Evolutionary conservation across 2,329 filamentous ascomycete species (phyloP).

Genomic region (Penicillium sp.): DNA sequence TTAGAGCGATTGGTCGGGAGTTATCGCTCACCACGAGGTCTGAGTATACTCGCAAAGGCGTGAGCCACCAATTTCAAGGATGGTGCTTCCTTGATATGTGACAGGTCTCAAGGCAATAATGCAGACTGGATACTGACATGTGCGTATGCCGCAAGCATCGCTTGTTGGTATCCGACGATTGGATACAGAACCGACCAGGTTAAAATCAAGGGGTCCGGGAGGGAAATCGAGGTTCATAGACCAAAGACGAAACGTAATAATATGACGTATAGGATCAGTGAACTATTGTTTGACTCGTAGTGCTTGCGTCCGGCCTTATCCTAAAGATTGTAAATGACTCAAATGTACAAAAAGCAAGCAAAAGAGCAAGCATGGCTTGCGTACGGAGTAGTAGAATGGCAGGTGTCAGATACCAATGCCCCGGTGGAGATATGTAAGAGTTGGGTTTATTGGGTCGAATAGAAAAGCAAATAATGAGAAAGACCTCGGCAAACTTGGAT

Average conservation of each 20-base stretch:
- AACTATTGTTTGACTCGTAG: neutral
- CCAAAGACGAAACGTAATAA: neutral
- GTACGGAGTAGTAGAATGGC: neutral
- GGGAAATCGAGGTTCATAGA: neutral
- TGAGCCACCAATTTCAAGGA: neutral
- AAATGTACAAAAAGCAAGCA: neutral
- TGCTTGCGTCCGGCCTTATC: neutral
- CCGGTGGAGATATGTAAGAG: neutral
- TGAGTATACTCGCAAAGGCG: neutral
- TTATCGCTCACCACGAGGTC: neutral
- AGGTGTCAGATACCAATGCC: neutral
- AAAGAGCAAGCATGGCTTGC: neutral
- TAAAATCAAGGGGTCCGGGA: neutral
- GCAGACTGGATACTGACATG: neutral
- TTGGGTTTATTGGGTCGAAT: neutral
- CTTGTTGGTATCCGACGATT: neutral
- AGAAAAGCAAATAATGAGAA: neutral
- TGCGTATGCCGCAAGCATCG: neutral
- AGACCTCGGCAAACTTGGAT: neutral
- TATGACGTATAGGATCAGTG: neutral
- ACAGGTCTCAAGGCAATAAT: neutral
- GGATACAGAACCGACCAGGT: neutral
- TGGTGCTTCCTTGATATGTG: neutral
- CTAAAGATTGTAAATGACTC: neutral
- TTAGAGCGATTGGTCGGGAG: too few relatives aligned